Conservation (phyloP, 2,329 filamentous ascomycete species). For the Sphaerostilbella broomeana region DNA sequence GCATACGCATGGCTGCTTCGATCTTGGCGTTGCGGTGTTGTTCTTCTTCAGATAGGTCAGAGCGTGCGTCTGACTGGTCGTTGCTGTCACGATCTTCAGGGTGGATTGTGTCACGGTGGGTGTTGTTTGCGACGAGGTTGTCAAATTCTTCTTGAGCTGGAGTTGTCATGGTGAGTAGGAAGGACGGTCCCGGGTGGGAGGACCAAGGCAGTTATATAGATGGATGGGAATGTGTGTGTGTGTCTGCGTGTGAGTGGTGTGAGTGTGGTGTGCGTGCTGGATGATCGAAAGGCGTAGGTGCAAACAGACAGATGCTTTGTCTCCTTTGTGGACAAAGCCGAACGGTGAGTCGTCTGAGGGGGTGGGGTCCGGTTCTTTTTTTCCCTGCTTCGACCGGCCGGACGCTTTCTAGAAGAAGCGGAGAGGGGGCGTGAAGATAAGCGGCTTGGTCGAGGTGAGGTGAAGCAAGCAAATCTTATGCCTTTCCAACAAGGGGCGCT, state of each 20-base stretch:
- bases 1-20: slow-evolving; percentile 60
- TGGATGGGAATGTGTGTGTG: background rate
- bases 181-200: slow-evolving; percentile 12
- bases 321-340: slow-evolving; percentile 3
- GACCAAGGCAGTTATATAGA: slow-evolving; percentile 20
- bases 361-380: slow-evolving; percentile 18
- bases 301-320: slow-evolving; percentile 4
- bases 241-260: background rate
- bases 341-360: slow-evolving; percentile 12
- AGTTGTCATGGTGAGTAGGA: slow-evolving; percentile 45
- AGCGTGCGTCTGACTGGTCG: slow-evolving; percentile 40
- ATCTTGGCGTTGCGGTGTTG: slow-evolving; percentile 47
- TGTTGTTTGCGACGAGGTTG: slow-evolving; percentile 53
- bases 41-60: slow-evolving; percentile 52
- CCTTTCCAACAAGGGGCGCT: slow-evolving; percentile 2
- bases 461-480: slow-evolving; percentile 6
- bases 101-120: slow-evolving; percentile 39
- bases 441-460: slow-evolving; percentile 19
- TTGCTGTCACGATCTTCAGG: slow-evolving; percentile 53
- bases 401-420: slow-evolving; percentile 28
- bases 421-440: slow-evolving; percentile 20
- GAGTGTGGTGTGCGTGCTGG: slow-evolving; percentile 1
- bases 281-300: slow-evolving; percentile 13
- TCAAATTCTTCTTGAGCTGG: slow-evolving; percentile 63
- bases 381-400: slow-evolving; percentile 20